Evolutionary conservation across 257 asterid species (phyloP).

Genomic region (Salvia hispanica): DNA sequence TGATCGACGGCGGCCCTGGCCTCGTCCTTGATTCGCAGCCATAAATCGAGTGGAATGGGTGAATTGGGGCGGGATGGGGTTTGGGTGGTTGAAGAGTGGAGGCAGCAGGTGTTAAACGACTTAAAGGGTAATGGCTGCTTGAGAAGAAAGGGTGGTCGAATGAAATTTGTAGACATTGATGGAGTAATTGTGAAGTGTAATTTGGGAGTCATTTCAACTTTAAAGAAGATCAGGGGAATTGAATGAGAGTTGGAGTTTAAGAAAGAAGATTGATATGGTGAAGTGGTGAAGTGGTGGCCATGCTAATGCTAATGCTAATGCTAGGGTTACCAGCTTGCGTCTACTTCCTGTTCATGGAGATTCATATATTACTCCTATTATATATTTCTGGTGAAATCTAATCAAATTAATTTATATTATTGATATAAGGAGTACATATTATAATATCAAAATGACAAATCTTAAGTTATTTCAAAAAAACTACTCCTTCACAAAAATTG

Average conservation of each 20-base stretch:
- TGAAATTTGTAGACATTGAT: slow-evolving; percentile 49
- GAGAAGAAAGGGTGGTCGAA: slow-evolving; percentile 33
- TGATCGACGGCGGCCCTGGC: slow-evolving; percentile 63
- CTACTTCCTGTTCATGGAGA: too few relatives aligned
- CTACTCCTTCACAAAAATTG: too few relatives aligned
- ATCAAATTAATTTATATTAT: too few relatives aligned
- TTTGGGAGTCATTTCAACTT: slow-evolving; percentile 25
- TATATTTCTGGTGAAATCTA: too few relatives aligned
- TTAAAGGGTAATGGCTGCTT: slow-evolving; percentile 15
- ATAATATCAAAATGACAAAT: too few relatives aligned
- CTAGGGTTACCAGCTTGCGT: slow-evolving; percentile 3
- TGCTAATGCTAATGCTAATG: too few relatives aligned
- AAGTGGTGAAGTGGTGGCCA: too few relatives aligned
- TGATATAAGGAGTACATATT: too few relatives aligned
- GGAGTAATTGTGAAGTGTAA: not conserved
- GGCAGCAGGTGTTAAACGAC: slow-evolving; percentile 29
- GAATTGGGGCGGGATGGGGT: slow-evolving; percentile 44
- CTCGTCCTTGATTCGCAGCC: slow-evolving; percentile 69
- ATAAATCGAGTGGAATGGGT: slow-evolving; percentile 38
- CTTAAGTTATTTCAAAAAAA: too few relatives aligned
- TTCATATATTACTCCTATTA: too few relatives aligned
- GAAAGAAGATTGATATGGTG: slow-evolving; percentile 3
- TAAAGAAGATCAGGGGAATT: not conserved
- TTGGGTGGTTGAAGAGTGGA: slow-evolving; percentile 61
- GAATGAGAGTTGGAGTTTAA: too few relatives aligned